Percentiles rank a stretch among this genome's conserved stretches.
These are phyloP conservation scores for Chrysoporthe puriensis DNA, from an alignment of 2,329 filamentous ascomycete species.

Conservation along the genomic window DNA sequence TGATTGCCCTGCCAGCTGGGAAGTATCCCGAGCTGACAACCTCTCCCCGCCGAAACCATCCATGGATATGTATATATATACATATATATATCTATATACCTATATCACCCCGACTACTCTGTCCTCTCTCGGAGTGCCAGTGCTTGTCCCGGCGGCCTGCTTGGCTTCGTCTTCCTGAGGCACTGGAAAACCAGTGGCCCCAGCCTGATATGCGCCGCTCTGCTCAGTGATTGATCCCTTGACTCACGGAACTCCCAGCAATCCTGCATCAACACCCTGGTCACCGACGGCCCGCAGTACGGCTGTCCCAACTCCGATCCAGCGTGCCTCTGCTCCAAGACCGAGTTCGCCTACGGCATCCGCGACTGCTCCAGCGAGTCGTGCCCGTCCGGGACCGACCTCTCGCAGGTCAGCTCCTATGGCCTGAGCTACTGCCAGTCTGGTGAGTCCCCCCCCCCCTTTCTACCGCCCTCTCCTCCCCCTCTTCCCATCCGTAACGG, in stretches of 20 bases:
- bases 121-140: no score
- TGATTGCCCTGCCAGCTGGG: no score
- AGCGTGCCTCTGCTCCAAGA: slow-evolving; percentile 51
- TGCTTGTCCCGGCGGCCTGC: no score
- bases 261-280: slow-evolving; percentile 55
- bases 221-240: no score
- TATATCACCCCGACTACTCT: no score
- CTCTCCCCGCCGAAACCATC: no score
- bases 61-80: no score
- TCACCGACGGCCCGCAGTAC: slow-evolving; percentile 47
- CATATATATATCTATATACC: no score
- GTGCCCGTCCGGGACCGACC: slow-evolving; percentile 36
- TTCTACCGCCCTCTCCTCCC: not conserved
- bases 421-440: slow-evolving; percentile 18
- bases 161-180: no score
- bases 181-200: no score
- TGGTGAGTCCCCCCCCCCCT: not conserved
- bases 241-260: slow-evolving; percentile 39
- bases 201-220: no score
- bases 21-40: not conserved
- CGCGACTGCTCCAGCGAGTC: slow-evolving; percentile 53
- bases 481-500: not conserved
- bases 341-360: slow-evolving; percentile 52
- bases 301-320: slow-evolving; percentile 44
- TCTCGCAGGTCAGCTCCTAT: not conserved